Conservation (phyloP, 2,329 filamentous ascomycete genomes). For the Arthroderma sp. region DNA sequence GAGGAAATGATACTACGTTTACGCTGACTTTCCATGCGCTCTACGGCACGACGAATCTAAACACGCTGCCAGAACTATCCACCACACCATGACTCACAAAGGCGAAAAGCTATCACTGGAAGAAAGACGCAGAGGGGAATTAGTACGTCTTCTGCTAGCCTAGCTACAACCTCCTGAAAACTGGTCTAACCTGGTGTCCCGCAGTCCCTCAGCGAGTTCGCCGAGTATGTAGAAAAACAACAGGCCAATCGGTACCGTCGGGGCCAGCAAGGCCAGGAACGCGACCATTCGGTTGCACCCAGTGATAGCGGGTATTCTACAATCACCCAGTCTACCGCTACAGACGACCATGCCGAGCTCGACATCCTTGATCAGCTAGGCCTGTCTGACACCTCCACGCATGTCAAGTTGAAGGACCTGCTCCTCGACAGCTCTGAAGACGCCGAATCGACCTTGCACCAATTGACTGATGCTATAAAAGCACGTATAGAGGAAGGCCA, state of each 20-base stretch:
- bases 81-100: constrained; percentile 20
- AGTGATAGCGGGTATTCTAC: constrained; percentile 32
- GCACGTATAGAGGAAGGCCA: constrained; percentile 66
- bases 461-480: constrained; percentile 53
- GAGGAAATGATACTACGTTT: constrained; percentile 12
- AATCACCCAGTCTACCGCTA: constrained; percentile 19
- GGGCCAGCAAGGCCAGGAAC: constrained; percentile 17
- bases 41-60: neutral
- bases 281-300: constrained; percentile 20
- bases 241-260: constrained; percentile 45
- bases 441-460: constrained; percentile 45
- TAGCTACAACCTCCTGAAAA: neutral
- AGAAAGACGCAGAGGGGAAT: constrained; percentile 77
- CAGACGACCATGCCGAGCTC: constrained; percentile 71
- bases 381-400: constrained; percentile 49
- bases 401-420: constrained; percentile 60
- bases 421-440: constrained; percentile 47
- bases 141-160: constrained; percentile 40
- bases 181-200: neutral
- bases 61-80: neutral
- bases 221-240: constrained; percentile 93
- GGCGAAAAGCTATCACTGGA: constrained; percentile 51
- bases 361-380: constrained; percentile 73
- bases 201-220: constrained; percentile 82
- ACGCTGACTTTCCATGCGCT: constrained; percentile 7